Base-by-base conservation (phyloP, 1,284 basidiomycete species). In the Trametes pubescens region DNA sequence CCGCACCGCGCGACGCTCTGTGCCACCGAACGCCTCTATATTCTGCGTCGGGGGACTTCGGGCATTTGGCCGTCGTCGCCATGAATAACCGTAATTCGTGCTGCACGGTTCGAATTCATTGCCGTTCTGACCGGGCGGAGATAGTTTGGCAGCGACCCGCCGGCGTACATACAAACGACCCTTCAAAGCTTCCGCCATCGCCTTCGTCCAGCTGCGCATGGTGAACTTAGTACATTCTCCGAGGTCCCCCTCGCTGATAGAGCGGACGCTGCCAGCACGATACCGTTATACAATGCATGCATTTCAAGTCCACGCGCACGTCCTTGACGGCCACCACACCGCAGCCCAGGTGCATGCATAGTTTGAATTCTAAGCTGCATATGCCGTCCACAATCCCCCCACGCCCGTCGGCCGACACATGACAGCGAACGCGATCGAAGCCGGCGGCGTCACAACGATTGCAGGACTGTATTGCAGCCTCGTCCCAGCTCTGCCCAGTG, bases 51-150 rank as follows among this genome's bases (percentile, higher is more conserved):
- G 32, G 32, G 40, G 16, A 18, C 51, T 40, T 49, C 44, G 43
- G 40, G 26, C 44, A 44, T 44, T 57, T 55, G 53, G 55, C 55
- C 18, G 34, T 10, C 22, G 21, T n/a, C 46, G 56, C 34, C 35
- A 10, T 51, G 49, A 51, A 51, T 40, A 38, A 29, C 52, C 38
- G 13, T 40, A 26, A 16, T 47, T 56, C 34, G 29, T 16, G 10
- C 29, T 56, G 44, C 43, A n/a, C n/a, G n/a, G 34, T 38, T 57
- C 46, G 29, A 32, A 32, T 40, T 22, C 22, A 40, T 40, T 29
- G 34, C 24, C 29, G 26, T 47, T 61, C 60, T 61, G 60, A 56
- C 60, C 29, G 60, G 24, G 53, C 60, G 60, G 53, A 61, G 53
- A 61, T 38, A 43, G 60, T 61, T 56, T 48, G 24, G 34, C 46